phyloP scores from a whole-genome alignment of 345 rosid species.

The Lepidium didymum region DNA sequence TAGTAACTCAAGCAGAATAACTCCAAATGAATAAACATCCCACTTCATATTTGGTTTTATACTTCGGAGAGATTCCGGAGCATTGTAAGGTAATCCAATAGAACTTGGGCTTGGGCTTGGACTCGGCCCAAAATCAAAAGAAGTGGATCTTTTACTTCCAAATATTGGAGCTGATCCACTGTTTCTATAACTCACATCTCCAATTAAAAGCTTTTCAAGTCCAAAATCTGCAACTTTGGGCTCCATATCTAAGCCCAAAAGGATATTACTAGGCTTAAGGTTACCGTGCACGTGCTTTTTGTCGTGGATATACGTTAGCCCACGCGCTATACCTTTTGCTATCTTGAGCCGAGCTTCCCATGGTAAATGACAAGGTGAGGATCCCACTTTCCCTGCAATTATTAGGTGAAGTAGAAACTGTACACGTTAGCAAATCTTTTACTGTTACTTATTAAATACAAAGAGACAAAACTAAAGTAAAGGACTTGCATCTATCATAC shows the following conservation, averaged over 20 bases:
- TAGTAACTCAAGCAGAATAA: slow-evolving; percentile 66
- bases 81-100: slow-evolving; percentile 57
- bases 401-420: neutral
- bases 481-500: slow-evolving; percentile 6
- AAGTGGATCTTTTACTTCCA: slow-evolving; percentile 75
- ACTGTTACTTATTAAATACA: slow-evolving; percentile 5
- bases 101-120: slow-evolving; percentile 51
- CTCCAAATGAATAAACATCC: slow-evolving; percentile 87
- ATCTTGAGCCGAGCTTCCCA: slow-evolving; percentile 89
- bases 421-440: slow-evolving; percentile 10
- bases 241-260: slow-evolving; percentile 66
- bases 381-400: slow-evolving; percentile 67
- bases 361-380: slow-evolving; percentile 74
- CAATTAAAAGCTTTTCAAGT: slow-evolving; percentile 61
- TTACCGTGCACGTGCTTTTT: slow-evolving; percentile 86
- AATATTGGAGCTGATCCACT: slow-evolving; percentile 64
- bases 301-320: slow-evolving; percentile 72
- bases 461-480: slow-evolving; percentile 15
- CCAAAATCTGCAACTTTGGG: slow-evolving; percentile 88
- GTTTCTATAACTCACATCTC: slow-evolving; percentile 53
- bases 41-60: slow-evolving; percentile 79
- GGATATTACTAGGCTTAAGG: slow-evolving; percentile 82
- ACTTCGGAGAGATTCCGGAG: slow-evolving; percentile 83
- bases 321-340: slow-evolving; percentile 75
- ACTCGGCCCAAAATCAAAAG: slow-evolving; percentile 49